Evolutionary conservation across 78 protist species (phyloP), one percentile per base, ranked within the genome.

Genomic region (Chrysochromulina parva): DNA sequence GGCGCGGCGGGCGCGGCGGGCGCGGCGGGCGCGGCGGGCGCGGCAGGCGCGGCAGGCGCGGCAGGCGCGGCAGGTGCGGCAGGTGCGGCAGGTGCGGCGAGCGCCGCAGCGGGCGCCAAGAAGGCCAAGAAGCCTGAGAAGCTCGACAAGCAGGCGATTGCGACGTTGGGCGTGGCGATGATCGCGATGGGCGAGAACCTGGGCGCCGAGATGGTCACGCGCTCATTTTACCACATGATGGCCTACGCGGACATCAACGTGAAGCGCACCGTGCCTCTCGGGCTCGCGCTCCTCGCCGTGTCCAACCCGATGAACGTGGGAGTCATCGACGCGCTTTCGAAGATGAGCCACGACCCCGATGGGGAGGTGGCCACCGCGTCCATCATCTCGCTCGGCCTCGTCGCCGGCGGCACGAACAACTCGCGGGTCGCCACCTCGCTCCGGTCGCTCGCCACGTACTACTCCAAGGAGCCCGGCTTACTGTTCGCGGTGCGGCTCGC

Each of bases 361-460:
- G 48, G 48, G 0, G 53, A 67, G 73, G 54, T 57, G 52, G 60
- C 89, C 13, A 95, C 93, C 91, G 92, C 88, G 90, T 97, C 99
- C 73, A 96, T 97, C 26, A 59, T 95, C 1, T 78, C 97, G 10
- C 90, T 96, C 17, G 98, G 97, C 16, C 74, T 96, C 24, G 88
- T 96, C 28, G 97, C 97, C 19, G 97, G 97, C 3, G 99, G 99
- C 80, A 98, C 99, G 3, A 98, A 98, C 93, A 97, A 98, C 82
- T 94, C 99, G 1, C 94, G 99, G 38, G 92, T 96, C 11, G 99
- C 99, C n/a, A 57, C 65, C 69, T 80, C 96, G 90, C 92, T 99
- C 28, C 94, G 98, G 53, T 52, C 74, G 65, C 78, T 93, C 38
- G 81, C 89, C 2, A 48, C 81, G 16, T 91, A 84, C 67, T 91